Conservation (phyloP, 78 protist genomes). For the Polysphondylium violaceum region DNA sequence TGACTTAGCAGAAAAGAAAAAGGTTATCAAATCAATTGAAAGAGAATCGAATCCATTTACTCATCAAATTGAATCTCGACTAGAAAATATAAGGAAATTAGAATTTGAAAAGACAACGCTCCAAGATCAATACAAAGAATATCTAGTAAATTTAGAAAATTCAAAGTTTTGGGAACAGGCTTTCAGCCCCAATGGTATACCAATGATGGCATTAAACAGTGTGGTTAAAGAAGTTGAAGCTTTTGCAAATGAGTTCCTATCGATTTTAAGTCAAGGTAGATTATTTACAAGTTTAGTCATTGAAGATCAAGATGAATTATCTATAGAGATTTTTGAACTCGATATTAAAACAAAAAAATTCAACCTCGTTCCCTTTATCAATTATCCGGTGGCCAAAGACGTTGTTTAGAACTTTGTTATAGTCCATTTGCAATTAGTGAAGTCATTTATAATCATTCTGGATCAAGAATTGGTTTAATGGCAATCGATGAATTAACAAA, state of each 20-base stretch:
- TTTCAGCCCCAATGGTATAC: slow-evolving; percentile 33
- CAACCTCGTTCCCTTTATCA: slow-evolving; percentile 15
- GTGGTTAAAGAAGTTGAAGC: slow-evolving; percentile 40
- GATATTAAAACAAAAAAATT: background rate
- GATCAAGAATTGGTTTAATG: slow-evolving; percentile 14
- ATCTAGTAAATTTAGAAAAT: background rate
- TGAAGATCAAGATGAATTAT: slow-evolving; percentile 22
- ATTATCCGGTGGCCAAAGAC: slow-evolving; percentile 69
- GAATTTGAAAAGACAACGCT: background rate
- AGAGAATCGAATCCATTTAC: background rate
- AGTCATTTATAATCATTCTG: slow-evolving; percentile 44
- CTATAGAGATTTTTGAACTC: slow-evolving; percentile 42
- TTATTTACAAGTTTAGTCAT: slow-evolving; percentile 21
- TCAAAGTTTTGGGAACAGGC: slow-evolving; percentile 64
- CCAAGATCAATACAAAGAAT: background rate
- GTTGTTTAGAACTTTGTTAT: slow-evolving; percentile 59
- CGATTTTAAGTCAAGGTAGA: slow-evolving; percentile 19
- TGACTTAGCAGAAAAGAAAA: background rate
- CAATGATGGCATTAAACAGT: slow-evolving; percentile 12
- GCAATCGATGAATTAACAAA: slow-evolving; percentile 49
- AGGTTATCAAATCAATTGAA: background rate
- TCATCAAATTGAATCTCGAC: background rate
- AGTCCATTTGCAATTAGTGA: slow-evolving; percentile 59
- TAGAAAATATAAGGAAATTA: background rate
- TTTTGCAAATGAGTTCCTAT: slow-evolving; percentile 54